Evolutionary conservation across 129 eudicot genomes (phyloP).

Genomic region (Lactuca sativa): DNA sequence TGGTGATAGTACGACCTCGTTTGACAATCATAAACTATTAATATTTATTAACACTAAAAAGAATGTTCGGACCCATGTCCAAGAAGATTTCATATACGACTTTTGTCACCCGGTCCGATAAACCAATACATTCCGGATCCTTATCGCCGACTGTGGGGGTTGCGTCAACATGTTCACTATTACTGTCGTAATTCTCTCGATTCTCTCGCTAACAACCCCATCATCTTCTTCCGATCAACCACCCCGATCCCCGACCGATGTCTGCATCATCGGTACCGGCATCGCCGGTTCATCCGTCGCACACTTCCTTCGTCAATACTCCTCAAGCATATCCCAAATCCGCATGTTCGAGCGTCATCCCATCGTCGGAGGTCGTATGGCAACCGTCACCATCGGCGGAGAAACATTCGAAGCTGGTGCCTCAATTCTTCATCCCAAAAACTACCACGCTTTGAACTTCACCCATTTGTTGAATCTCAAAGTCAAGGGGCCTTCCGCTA

Average conservation of each 20-base stretch:
- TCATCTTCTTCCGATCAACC: conserved; percentile 23
- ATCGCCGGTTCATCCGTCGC: conserved; percentile 88
- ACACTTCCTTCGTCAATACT: conserved; percentile 82
- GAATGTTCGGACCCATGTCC: background rate
- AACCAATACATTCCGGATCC: conserved; percentile 19
- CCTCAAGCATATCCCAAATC: conserved; percentile 40
- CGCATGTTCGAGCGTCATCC: conserved; percentile 64
- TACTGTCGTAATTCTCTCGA: conserved; percentile 25
- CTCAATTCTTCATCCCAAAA: conserved; percentile 84
- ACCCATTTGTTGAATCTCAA: conserved; percentile 43
- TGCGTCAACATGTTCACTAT: conserved; percentile 26
- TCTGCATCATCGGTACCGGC: conserved; percentile 92
- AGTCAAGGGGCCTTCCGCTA: conserved; percentile 26
- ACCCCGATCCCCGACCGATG: conserved; percentile 31
- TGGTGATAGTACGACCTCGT: too few relatives aligned
- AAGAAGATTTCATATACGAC: background rate
- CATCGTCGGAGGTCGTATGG: conserved; percentile 94
- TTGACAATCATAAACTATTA: too few relatives aligned
- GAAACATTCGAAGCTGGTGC: conserved; percentile 94
- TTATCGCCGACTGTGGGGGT: conserved; percentile 9
- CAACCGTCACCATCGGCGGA: conserved; percentile 71
- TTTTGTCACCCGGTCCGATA: conserved; percentile 3
- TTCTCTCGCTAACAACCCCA: conserved; percentile 21
- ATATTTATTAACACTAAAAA: background rate
- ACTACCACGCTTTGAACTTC: conserved; percentile 70